A percentile compares a stretch with the other conserved stretches of the same genome.
These are phyloP conservation scores for Trifolium repens DNA, from an alignment of 306 rosid species.

Conservation along the genomic window DNA sequence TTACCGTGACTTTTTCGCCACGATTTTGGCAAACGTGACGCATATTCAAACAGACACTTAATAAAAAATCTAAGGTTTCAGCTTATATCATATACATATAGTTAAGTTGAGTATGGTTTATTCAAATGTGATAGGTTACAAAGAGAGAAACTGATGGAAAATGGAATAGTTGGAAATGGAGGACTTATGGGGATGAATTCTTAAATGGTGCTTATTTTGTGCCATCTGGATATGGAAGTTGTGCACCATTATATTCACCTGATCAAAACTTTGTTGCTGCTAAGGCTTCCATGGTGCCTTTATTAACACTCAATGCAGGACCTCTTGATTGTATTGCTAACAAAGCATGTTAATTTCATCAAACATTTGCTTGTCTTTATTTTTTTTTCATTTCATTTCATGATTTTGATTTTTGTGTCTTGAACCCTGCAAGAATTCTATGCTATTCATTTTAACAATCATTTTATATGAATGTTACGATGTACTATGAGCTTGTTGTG, in stretches of 20 bases:
- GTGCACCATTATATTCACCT: constrained; percentile 58
- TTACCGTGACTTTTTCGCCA: too few relatives aligned
- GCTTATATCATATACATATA: neutral
- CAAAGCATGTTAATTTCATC: constrained; percentile 55
- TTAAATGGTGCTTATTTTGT: constrained; percentile 83
- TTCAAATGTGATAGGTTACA: constrained; percentile 57
- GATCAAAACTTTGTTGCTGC: constrained; percentile 60
- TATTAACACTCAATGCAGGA: constrained; percentile 70
- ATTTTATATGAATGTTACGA: neutral
- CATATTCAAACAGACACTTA: too few relatives aligned
- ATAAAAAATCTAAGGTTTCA: neutral
- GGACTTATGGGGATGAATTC: constrained; percentile 63
- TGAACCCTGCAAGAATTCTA: neutral
- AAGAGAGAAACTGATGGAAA: constrained; percentile 62
- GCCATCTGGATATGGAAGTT: constrained; percentile 86
- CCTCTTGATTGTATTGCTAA: constrained; percentile 58
- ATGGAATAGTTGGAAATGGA: constrained; percentile 90
- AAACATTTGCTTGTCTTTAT: neutral
- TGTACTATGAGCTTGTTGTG: neutral
- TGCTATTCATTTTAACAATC: neutral
- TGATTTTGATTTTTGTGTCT: neutral
- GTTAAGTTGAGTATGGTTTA: neutral
- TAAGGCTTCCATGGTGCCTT: constrained; percentile 61
- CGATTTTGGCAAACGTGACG: too few relatives aligned
- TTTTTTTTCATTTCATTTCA: neutral